Base-by-base conservation (phyloP, 2,329 filamentous ascomycete genomes). In the Thielaviopsis punctulata region DNA sequence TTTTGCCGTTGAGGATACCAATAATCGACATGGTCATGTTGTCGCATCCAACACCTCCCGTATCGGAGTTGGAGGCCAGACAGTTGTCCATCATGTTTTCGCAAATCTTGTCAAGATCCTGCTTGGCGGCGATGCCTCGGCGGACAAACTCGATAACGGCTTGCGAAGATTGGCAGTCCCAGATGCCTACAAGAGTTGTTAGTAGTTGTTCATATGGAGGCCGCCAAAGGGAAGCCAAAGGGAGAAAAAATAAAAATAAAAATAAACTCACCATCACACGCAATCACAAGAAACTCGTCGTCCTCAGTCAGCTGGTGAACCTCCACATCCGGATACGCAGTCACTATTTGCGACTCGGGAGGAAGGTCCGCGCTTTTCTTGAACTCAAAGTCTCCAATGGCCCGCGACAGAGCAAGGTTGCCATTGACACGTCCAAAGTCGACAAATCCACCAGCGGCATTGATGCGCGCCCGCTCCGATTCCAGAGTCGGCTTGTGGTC, bases 31-130 rank as follows among this genome's bases (percentile, higher is more conserved):
- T 96, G 60, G 92, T 98, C 92, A 98, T 98, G 74, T 98, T 98
- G 73, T 98, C 92, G 67, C 92, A 98, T 56, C 92, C 92, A 56
- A 98, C 90, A 57, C 92, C 92, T 52, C 92, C 92, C 27, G 90
- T 95, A 70, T 98, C 92, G 59, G 89, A 95, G 76, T 94, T 96
- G 56, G 89, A 94, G 41, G 92, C 89, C 58, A 98, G 75, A 65
- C 92, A 98, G 72, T 96, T 98, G 73, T 98, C 90, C 92, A 98
- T 98, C 87, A 98, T 95, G 72, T 98, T 98, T 70, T 98, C 92
- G 68, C 90, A 96, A 62, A 98, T 96, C 65, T 86, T 85, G 52
- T 89, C 81, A 49, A 98, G 77, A 48, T 93, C 85, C 69, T 98
- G 92, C 73, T 95, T 95, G 49, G 89, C 89, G 48, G 88, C 90